These are phyloP conservation scores for Ogataea methanolica DNA, from an alignment of 805 yeast genomes.

Conservation along the genomic window DNA sequence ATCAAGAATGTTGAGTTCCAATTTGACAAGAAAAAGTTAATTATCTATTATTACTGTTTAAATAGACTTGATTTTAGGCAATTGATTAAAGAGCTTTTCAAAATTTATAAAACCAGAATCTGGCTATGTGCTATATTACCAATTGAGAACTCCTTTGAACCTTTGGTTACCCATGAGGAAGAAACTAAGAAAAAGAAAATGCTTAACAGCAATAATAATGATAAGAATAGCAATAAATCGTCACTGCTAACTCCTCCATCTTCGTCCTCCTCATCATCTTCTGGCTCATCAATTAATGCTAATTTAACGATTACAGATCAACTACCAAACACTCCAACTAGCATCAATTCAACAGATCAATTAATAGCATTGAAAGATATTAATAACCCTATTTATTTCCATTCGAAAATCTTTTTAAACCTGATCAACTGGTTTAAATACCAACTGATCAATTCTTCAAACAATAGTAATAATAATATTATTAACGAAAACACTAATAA, in stretches of 20 bases:
- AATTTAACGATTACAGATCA: slow-evolving; percentile 34
- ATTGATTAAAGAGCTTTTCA: slow-evolving; percentile 67
- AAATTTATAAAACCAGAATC: slow-evolving; percentile 72
- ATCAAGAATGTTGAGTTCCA: slow-evolving; percentile 77
- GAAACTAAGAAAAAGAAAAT: slow-evolving; percentile 16
- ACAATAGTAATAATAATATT: too few relatives aligned
- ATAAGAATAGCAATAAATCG: not conserved
- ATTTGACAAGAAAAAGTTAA: slow-evolving; percentile 73
- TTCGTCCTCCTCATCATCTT: slow-evolving; percentile 17
- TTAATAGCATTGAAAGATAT: slow-evolving; percentile 24
- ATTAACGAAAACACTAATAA: too few relatives aligned
- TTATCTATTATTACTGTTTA: slow-evolving; percentile 61
- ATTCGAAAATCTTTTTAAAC: slow-evolving; percentile 44
- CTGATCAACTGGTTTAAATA: slow-evolving; percentile 39
- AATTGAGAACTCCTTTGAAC: slow-evolving; percentile 29
- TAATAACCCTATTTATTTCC: slow-evolving; percentile 44
- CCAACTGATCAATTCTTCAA: slow-evolving; percentile 25
- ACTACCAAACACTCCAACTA: slow-evolving; percentile 25
- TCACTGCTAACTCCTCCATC: slow-evolving; percentile 8
- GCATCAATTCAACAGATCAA: too few relatives aligned
- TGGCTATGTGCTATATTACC: slow-evolving; percentile 75
- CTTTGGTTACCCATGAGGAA: slow-evolving; percentile 27
- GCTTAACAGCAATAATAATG: not conserved
- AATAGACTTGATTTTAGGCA: slow-evolving; percentile 71
- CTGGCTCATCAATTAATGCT: slow-evolving; percentile 26